A percentile compares a stretch with the other conserved stretches of the same genome.
phyloP scores from a whole-genome alignment of 305 asterid species.

The Solanum hybrid region DNA sequence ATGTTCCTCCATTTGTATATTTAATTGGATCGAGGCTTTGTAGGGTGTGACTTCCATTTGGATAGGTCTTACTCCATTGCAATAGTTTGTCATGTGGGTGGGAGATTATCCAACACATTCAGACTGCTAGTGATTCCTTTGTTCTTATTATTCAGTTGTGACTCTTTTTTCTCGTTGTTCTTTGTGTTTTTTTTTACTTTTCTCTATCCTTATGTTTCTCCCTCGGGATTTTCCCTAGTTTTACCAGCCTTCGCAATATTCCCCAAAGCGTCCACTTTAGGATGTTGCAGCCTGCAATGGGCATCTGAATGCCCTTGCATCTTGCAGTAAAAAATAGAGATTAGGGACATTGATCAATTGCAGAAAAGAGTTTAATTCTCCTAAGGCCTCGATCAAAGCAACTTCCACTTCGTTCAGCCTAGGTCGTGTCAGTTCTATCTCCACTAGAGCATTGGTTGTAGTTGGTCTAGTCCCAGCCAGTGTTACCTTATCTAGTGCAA shows the following conservation, averaged over 20 bases:
- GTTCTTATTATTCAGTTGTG: background rate
- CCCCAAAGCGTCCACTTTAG: background rate
- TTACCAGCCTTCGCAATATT: background rate
- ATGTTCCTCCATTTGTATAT: background rate
- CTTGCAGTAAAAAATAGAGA: background rate
- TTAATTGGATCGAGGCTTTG: background rate
- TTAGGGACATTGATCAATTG: background rate
- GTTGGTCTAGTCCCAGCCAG: background rate
- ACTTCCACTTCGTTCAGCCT: background rate
- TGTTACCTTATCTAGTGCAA: background rate
- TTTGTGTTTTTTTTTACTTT: background rate
- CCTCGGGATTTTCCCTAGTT: background rate
- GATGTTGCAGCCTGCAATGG: background rate
- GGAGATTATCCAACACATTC: background rate
- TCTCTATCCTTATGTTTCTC: background rate
- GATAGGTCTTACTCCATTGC: background rate
- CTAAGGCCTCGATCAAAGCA: background rate
- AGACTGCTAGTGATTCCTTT: background rate
- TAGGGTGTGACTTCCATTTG: background rate
- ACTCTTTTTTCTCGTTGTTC: background rate
- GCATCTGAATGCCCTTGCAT: background rate
- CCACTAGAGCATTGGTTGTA: background rate
- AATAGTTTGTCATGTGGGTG: background rate
- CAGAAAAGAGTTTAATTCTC: background rate
- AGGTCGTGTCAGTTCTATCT: background rate